These are phyloP conservation scores for Lathyrus sativus DNA, from an alignment of 306 rosid species.

Conservation along the genomic window DNA sequence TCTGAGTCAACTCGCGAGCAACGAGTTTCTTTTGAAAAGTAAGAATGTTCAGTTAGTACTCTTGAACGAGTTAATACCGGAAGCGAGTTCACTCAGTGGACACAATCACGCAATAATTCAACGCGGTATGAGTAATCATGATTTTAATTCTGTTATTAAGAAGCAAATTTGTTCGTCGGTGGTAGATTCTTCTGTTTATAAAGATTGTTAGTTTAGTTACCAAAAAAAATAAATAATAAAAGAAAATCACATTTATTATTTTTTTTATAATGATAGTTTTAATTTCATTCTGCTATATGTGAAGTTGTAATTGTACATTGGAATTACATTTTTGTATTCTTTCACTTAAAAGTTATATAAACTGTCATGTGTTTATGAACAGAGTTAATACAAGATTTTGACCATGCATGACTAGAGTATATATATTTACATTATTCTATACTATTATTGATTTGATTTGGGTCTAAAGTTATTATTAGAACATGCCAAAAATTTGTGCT, in stretches of 20 bases:
- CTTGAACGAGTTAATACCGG: slow-evolving; percentile 56
- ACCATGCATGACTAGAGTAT: slow-evolving; percentile 21
- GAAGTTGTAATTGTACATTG: slow-evolving; percentile 55
- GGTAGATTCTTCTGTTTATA: slow-evolving; percentile 78
- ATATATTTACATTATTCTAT: not conserved
- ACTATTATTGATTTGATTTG: not conserved
- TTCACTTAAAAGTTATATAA: not conserved
- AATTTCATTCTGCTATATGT: not conserved
- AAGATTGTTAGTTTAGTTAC: slow-evolving; percentile 55
- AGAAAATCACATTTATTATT: slow-evolving; percentile 22
- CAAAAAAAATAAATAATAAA: not conserved
- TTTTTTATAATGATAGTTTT: slow-evolving; percentile 6
- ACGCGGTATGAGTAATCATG: slow-evolving; percentile 52
- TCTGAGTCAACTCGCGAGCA: slow-evolving; percentile 63
- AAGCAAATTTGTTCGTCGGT: slow-evolving; percentile 59
- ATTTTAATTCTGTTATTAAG: slow-evolving; percentile 53
- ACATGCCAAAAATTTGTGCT: not conserved
- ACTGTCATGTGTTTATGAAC: slow-evolving; percentile 25
- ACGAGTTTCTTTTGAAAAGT: slow-evolving; percentile 41
- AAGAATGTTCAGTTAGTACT: slow-evolving; percentile 47
- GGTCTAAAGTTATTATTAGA: not conserved
- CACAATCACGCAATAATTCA: slow-evolving; percentile 46
- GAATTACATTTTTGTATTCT: slow-evolving; percentile 45
- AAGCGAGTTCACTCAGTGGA: slow-evolving; percentile 48
- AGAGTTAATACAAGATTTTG: slow-evolving; percentile 22